Evolutionary conservation across 805 yeast species (phyloP).

Genomic region (Saturnispora besseyi): DNA sequence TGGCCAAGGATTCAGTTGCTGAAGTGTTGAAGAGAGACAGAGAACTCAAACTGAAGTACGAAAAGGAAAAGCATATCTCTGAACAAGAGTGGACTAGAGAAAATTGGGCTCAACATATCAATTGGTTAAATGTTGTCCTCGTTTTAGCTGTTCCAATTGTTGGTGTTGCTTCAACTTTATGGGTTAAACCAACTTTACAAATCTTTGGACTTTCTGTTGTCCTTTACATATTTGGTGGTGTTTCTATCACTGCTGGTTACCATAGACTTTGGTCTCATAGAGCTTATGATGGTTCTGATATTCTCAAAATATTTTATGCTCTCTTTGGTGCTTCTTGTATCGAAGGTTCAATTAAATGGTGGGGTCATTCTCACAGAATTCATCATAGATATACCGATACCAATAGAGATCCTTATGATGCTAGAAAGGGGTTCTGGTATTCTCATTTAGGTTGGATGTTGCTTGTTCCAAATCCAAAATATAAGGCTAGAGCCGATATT

Average conservation of each 20-base stretch:
- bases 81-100: conserved; percentile 69
- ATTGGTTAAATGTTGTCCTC: conserved; percentile 66
- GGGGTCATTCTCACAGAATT: conserved; percentile 79
- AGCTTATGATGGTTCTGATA: conserved; percentile 54
- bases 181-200: conserved; percentile 41
- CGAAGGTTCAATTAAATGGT: conserved; percentile 84
- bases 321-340: conserved; percentile 76
- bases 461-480: conserved; percentile 69
- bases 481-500: conserved; percentile 74
- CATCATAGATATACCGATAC: conserved; percentile 87
- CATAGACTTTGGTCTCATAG: conserved; percentile 76
- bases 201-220: conserved; percentile 40
- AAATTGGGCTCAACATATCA: conserved; percentile 68
- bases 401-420: conserved; percentile 76
- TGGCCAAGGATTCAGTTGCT: conserved; percentile 43
- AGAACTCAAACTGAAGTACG: conserved; percentile 33
- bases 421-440: conserved; percentile 75
- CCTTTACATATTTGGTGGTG: conserved; percentile 52
- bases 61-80: conserved; percentile 48
- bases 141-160: conserved; percentile 51
- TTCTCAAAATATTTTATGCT: conserved; percentile 58
- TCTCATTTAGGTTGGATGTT: conserved; percentile 87
- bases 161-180: conserved; percentile 40
- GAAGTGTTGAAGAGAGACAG: conserved; percentile 37
- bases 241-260: conserved; percentile 79